phyloP scores from a whole-genome alignment of 2,329 filamentous ascomycete genomes.

The Aspergillus awamori region DNA sequence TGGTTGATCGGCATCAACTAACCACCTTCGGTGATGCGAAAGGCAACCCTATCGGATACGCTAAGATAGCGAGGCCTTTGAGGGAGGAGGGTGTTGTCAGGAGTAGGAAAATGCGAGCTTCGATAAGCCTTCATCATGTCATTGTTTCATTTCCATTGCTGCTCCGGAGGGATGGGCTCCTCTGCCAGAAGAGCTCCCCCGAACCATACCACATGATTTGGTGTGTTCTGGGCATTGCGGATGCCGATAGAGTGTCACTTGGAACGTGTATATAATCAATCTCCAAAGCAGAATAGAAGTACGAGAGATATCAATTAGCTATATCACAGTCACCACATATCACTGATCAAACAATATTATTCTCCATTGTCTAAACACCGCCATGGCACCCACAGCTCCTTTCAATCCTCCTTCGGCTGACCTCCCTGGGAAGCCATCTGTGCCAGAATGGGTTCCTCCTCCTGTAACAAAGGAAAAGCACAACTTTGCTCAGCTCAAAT shows the following conservation, averaged over 20 bases:
- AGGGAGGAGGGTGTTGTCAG: too few species aligned
- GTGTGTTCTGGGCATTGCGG: not conserved
- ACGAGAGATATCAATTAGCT: not conserved
- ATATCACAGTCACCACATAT: too few species aligned
- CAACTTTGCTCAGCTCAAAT: slow-evolving; percentile 48
- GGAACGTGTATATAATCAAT: not conserved
- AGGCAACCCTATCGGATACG: not conserved
- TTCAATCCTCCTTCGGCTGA: slow-evolving; percentile 47
- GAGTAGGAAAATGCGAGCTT: too few species aligned
- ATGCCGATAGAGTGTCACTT: not conserved
- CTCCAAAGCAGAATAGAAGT: not conserved
- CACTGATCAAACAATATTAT: not conserved
- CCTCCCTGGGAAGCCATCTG: slow-evolving; percentile 45
- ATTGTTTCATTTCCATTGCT: too few species aligned
- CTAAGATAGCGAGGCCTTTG: not conserved
- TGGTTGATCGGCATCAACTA: not conserved
- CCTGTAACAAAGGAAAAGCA: slow-evolving; percentile 50
- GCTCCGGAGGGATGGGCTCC: not conserved
- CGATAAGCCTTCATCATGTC: too few species aligned
- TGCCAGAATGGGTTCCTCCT: slow-evolving; percentile 50
- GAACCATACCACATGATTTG: not conserved
- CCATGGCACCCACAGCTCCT: slow-evolving; percentile 36
- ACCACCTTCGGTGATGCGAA: not conserved
- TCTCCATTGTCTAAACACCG: not conserved
- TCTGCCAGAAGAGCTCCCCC: not conserved